Evolutionary conservation across 2,329 filamentous ascomycete genomes (phyloP).

Genomic region (Talaromyces islandicus): DNA sequence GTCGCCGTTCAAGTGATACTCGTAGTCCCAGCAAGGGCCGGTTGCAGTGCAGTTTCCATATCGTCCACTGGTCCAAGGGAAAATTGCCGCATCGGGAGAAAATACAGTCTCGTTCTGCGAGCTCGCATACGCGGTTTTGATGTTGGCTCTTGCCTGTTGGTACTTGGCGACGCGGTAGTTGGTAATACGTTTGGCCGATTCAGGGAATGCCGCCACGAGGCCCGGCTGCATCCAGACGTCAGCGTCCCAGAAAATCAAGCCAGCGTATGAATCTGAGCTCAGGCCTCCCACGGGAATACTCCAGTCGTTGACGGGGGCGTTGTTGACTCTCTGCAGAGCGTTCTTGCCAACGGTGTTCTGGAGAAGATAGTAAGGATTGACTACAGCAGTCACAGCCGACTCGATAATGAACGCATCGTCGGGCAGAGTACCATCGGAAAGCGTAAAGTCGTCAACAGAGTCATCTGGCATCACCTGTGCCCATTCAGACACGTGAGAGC

Average conservation of each 20-base stretch:
- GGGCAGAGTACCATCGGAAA: constrained; percentile 53
- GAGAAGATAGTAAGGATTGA: constrained; percentile 43
- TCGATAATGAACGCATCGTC: constrained; percentile 52
- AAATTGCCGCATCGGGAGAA: constrained; percentile 54
- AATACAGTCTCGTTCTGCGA: constrained; percentile 57
- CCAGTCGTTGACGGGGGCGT: constrained; percentile 51
- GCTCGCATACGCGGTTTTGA: constrained; percentile 48
- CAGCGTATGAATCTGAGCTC: constrained; percentile 62
- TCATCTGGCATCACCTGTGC: constrained; percentile 52
- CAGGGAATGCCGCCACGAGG: constrained; percentile 57
- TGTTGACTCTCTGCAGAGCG: constrained; percentile 45
- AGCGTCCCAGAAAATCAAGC: constrained; percentile 60
- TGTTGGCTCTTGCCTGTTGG: constrained; percentile 55
- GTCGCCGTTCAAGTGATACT: constrained; percentile 67
- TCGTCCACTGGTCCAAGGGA: constrained; percentile 62
- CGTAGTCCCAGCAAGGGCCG: constrained; percentile 62
- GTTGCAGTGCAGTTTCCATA: constrained; percentile 64
- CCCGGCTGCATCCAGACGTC: constrained; percentile 66
- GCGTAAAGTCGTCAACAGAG: constrained; percentile 58
- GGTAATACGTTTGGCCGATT: constrained; percentile 56
- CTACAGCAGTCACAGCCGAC: constrained; percentile 42
- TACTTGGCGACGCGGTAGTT: constrained; percentile 58
- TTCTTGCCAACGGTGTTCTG: constrained; percentile 49
- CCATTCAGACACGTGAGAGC: constrained; percentile 59
- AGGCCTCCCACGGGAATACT: constrained; percentile 65